These are phyloP conservation scores for Pichiaceae sp. DNA, from an alignment of 1,139 yeast genomes.

Conservation along the genomic window DNA sequence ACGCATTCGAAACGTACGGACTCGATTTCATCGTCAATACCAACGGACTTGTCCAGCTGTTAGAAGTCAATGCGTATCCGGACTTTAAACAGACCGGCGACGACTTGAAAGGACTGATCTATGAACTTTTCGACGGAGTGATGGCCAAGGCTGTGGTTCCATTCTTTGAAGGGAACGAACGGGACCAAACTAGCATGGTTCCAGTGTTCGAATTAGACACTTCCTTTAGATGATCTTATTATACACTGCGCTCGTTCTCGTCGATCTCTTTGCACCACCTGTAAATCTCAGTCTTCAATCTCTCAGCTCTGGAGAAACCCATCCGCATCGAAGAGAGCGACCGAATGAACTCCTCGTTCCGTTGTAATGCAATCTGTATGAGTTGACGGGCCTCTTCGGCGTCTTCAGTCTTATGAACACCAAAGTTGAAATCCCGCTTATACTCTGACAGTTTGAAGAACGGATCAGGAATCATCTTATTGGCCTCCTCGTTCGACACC, in stretches of 20 bases:
- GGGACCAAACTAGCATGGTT: conserved; percentile 21
- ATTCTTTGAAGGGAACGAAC: conserved; percentile 27
- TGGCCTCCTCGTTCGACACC: conserved; percentile 1
- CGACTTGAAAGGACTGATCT: conserved; percentile 56
- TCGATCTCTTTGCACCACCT: conserved; percentile 85
- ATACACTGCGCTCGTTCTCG: conserved; percentile 38
- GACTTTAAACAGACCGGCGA: conserved; percentile 94
- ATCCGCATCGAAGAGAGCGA: conserved; percentile 63
- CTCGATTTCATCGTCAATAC: conserved; percentile 73
- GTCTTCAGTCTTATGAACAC: conserved; percentile 37
- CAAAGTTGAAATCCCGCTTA: conserved; percentile 27
- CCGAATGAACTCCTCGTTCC: conserved; percentile 84
- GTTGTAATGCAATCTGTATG: conserved; percentile 67
- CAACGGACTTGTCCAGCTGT: conserved; percentile 43
- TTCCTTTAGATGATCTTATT: conserved; percentile 19
- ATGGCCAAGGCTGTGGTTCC: conserved; percentile 34
- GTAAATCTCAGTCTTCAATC: conserved; percentile 58
- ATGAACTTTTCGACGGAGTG: conserved; percentile 46
- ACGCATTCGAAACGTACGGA: conserved; percentile 84
- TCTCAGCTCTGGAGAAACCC: conserved; percentile 71
- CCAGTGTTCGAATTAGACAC: conserved; percentile 1
- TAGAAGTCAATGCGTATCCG: conserved; percentile 91
- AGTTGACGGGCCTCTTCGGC: conserved; percentile 61
- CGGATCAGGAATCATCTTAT: conserved; percentile 33
- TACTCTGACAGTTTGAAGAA: conserved; percentile 58